Base-by-base conservation (phyloP, 2,329 filamentous ascomycete species). In the Parafenestella ontariensis region DNA sequence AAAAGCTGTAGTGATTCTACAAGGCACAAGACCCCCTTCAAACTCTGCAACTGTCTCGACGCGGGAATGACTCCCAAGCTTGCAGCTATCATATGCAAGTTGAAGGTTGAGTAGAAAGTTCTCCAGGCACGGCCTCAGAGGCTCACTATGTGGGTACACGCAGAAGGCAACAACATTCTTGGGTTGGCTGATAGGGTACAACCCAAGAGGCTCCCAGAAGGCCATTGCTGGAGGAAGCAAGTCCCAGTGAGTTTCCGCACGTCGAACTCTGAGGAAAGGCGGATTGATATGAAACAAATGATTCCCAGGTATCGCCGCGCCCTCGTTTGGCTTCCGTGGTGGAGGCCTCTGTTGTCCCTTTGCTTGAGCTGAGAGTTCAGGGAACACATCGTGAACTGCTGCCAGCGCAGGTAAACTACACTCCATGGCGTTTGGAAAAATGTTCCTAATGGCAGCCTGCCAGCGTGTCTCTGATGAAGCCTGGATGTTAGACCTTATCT, bases 201-300 rank as follows among this genome's bases (percentile, higher is more conserved):
- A 81, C 0, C 90, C 89, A 17, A 96, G 78, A 42, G 88, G 87
- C 69, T 95, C 91, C 92, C 91, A 96, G 68, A 95, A 96, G 1
- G 83, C 78, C 18, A 94, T 78, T 0, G 90, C 89, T 0, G 90
- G 85, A 1, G 91, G 89, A 20, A 94, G 79, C 34, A 96, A 80
- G 10, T 92, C 91, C 51, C 92, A 83, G 43, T 84, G 85, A 1
- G 83, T 82, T 34, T 92, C 89, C 18, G 87, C 85, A 48, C 91
- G 83, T 44, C 88, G 87, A 10, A 96, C 80, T 61, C 91, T 87
- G 33, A 95, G 78, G 65, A 90, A 88, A 1, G 91, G 90, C 0
- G 87, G 79, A 1, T 85, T 83, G 2, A 95, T 84, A n/a, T 60
- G 65, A 34, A 69, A 65, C 49, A 74, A 62, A 36, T 74, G 71